Evolutionary conservation across 345 rosid species (phyloP).

Genomic region (Mallotus nudiflorus): DNA sequence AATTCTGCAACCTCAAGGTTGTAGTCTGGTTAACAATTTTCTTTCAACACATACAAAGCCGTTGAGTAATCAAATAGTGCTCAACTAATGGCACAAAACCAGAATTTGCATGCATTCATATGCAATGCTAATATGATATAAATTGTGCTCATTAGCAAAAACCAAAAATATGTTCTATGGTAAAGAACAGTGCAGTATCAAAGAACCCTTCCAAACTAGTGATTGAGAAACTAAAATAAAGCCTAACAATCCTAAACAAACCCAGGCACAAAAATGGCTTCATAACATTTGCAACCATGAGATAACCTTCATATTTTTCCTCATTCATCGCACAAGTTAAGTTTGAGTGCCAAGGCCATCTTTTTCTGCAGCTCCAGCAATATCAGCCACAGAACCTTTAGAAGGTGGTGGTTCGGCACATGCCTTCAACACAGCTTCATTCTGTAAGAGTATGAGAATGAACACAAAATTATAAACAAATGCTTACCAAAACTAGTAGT

Average conservation of each 20-base stretch:
- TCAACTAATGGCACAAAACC: too few relatives aligned
- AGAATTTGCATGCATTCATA: background rate
- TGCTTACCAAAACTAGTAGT: background rate
- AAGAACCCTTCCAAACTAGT: background rate
- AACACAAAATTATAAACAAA: too few relatives aligned
- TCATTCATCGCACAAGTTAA: conserved; percentile 10
- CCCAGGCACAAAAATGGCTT: background rate
- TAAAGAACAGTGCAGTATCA: too few relatives aligned
- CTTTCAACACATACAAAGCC: background rate
- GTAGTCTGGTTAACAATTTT: background rate
- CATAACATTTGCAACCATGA: background rate
- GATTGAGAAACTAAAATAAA: background rate
- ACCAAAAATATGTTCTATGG: too few relatives aligned
- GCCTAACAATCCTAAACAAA: background rate
- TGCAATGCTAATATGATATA: background rate
- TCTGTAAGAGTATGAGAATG: conserved; percentile 8
- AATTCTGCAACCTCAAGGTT: background rate
- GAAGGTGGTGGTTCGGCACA: conserved; percentile 25
- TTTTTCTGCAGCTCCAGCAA: conserved; percentile 12
- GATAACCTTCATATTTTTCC: conserved; percentile 1
- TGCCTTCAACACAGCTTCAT: conserved; percentile 31
- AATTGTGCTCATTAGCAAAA: too few relatives aligned
- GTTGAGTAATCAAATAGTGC: background rate
- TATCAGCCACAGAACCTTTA: background rate
- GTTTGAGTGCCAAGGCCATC: background rate